These are phyloP conservation scores for Psilocybe sp. DNA, from an alignment of 768 basidiomycete species.

Conservation along the genomic window DNA sequence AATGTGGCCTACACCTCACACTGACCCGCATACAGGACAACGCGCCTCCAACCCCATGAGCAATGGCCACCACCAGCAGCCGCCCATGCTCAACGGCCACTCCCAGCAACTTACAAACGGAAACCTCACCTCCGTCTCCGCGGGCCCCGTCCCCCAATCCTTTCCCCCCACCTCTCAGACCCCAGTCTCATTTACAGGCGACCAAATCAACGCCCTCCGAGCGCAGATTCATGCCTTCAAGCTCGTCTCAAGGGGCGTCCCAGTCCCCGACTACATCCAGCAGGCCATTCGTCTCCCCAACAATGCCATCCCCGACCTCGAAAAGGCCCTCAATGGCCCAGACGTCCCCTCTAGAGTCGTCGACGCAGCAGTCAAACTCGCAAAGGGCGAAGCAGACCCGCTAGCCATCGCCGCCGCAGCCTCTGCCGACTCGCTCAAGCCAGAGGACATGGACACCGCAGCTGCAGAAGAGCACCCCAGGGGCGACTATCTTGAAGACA, in stretches of 20 bases:
- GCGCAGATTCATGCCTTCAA: slow-evolving; percentile 85
- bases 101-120: slow-evolving; percentile 39
- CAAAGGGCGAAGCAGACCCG: slow-evolving; percentile 47
- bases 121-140: slow-evolving; percentile 39
- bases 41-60: slow-evolving; percentile 31
- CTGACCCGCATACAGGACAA: slow-evolving; percentile 17
- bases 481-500: slow-evolving; percentile 75
- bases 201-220: slow-evolving; percentile 74
- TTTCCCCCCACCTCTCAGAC: slow-evolving; percentile 59
- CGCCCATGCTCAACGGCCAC: slow-evolving; percentile 49
- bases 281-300: slow-evolving; percentile 68
- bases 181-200: slow-evolving; percentile 74
- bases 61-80: slow-evolving; percentile 26
- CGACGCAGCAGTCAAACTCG: slow-evolving; percentile 72
- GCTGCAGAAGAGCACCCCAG: slow-evolving; percentile 61
- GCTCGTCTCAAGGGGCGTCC: slow-evolving; percentile 59
- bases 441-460: slow-evolving; percentile 48
- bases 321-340: slow-evolving; percentile 58
- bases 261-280: slow-evolving; percentile 68
- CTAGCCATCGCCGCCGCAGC: slow-evolving; percentile 22
- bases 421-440: slow-evolving; percentile 44
- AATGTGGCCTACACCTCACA: slow-evolving; percentile 1
- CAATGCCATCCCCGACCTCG: slow-evolving; percentile 57
- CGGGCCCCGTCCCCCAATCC: slow-evolving; percentile 49
- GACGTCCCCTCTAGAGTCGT: slow-evolving; percentile 64